phyloP scores from a whole-genome alignment of 2,329 filamentous ascomycete species.

The Pezicula radicicola region DNA sequence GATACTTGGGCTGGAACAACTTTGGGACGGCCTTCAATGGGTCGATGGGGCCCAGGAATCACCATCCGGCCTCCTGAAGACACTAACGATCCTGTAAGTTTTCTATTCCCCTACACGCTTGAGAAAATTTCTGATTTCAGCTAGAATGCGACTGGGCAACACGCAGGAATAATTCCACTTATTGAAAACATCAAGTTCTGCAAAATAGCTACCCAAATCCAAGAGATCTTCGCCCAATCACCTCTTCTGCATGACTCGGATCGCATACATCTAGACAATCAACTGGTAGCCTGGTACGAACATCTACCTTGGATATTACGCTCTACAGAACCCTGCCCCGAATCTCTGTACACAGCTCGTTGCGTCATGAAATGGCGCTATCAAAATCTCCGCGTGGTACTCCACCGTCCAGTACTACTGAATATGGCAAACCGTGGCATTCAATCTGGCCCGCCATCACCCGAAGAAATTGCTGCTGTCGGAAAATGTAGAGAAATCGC shows the following conservation, averaged over 20 bases:
- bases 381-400: slow-evolving; percentile 72
- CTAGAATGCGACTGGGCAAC: slow-evolving; percentile 48
- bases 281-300: slow-evolving; percentile 71
- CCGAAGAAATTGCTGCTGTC: slow-evolving; percentile 65
- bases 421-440: slow-evolving; percentile 47
- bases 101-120: not conserved
- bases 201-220: slow-evolving; percentile 74
- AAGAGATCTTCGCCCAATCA: slow-evolving; percentile 69
- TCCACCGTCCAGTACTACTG: slow-evolving; percentile 71
- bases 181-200: slow-evolving; percentile 78
- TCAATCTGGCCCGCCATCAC: slow-evolving; percentile 29
- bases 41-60: slow-evolving; percentile 64
- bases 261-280: slow-evolving; percentile 61
- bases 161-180: slow-evolving; percentile 65
- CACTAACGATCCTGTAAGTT: slow-evolving; percentile 23
- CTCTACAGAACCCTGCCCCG: slow-evolving; percentile 64
- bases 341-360: slow-evolving; percentile 66
- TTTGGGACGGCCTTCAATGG: slow-evolving; percentile 67
- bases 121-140: not conserved
- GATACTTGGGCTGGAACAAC: slow-evolving; percentile 74
- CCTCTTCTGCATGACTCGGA: slow-evolving; percentile 66
- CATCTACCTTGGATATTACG: slow-evolving; percentile 64
- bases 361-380: slow-evolving; percentile 82
- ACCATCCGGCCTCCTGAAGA: slow-evolving; percentile 60
- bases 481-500: slow-evolving; percentile 68